A percentile compares a stretch with the other conserved stretches of the same genome.
Evolutionary conservation across 768 basidiomycete species (phyloP).

Genomic region (Boletus reticuloceps): DNA sequence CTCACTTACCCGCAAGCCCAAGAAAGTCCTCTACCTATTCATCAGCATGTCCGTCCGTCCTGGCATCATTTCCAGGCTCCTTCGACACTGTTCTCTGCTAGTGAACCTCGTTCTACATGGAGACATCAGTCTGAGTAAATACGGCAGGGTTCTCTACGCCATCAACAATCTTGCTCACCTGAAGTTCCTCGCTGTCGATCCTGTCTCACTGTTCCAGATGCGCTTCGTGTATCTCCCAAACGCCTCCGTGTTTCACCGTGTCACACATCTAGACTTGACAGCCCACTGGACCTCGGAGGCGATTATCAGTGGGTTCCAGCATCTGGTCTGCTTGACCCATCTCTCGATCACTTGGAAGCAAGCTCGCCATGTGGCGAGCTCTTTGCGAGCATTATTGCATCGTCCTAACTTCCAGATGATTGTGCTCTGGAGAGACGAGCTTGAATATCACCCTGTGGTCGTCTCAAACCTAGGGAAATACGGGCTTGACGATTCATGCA

Average conservation of each 20-base stretch:
- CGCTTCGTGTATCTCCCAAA: background rate
- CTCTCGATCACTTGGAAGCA: too few relatives aligned
- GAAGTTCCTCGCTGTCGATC: background rate
- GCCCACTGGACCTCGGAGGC: background rate
- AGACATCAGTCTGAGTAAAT: background rate
- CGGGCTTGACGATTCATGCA: background rate
- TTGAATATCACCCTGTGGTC: background rate
- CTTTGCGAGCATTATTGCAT: too few relatives aligned
- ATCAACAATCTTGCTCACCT: background rate
- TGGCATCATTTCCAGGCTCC: too few relatives aligned
- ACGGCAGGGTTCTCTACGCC: background rate
- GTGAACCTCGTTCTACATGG: background rate
- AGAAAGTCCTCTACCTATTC: background rate
- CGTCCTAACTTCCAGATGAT: background rate
- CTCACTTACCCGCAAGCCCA: background rate
- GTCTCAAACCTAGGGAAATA: background rate
- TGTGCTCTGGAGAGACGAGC: background rate
- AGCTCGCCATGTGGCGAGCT: too few relatives aligned
- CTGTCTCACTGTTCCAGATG: background rate
- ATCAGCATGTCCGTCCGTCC: background rate
- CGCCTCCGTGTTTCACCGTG: background rate
- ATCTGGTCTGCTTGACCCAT: too few relatives aligned
- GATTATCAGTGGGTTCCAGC: background rate
- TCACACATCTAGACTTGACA: background rate
- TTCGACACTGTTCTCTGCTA: background rate